phyloP scores from a whole-genome alignment of 2,329 filamentous ascomycete species.

The Drechslerella stenobrocha region DNA sequence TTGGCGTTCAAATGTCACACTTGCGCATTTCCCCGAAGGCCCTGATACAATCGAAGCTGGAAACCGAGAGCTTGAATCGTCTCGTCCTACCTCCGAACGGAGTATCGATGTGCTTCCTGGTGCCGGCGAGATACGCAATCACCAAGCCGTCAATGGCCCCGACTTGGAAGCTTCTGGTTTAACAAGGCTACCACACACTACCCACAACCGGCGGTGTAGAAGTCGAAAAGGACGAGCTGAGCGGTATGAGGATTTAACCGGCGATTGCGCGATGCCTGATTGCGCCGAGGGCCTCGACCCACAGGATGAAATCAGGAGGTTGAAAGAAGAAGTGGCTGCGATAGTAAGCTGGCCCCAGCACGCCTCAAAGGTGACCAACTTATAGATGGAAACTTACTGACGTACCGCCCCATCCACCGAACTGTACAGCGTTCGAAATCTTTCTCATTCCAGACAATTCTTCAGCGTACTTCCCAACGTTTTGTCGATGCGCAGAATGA shows the following conservation, averaged over 20 bases:
- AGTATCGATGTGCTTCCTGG: no score
- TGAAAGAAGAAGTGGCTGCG: conserved; percentile 5
- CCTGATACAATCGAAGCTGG: no score
- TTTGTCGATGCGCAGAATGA: conserved; percentile 25
- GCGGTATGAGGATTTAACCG: background rate
- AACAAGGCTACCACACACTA: conserved; percentile 6
- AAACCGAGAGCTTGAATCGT: no score
- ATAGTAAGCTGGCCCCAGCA: conserved; percentile 1
- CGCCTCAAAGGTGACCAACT: no score
- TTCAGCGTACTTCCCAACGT: conserved; percentile 38
- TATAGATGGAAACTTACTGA: no score
- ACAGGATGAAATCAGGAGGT: conserved; percentile 13
- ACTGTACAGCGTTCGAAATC: conserved; percentile 20
- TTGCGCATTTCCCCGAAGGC: no score
- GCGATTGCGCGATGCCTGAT: background rate
- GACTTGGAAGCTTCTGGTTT: conserved; percentile 6
- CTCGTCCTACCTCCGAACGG: no score
- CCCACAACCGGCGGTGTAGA: background rate
- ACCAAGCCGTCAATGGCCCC: no score
- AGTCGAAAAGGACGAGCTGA: background rate
- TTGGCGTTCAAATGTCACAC: no score
- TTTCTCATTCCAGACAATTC: conserved; percentile 21
- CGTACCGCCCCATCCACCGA: no score
- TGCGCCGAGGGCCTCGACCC: background rate
- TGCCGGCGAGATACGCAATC: no score